Base-by-base conservation (phyloP, 441 rosid species). In the Bruguiera hainesii region DNA sequence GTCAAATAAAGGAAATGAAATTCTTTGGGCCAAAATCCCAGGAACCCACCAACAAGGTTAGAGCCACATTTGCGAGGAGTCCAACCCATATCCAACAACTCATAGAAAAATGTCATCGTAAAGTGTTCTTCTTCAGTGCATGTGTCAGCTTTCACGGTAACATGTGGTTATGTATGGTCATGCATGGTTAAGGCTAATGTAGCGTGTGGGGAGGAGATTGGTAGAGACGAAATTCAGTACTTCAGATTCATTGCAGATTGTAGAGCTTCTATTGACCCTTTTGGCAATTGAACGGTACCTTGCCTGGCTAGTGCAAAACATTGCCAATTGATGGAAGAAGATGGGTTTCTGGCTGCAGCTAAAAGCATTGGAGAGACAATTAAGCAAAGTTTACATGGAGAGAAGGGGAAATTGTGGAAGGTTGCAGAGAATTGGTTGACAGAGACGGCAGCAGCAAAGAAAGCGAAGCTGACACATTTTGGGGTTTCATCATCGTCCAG, bases 21-120 rank as follows among this genome's bases (percentile, higher is more conserved):
- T 6, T 7, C 11, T 7, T 19, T 1, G 23, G 26, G 3, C 25
- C 56, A 52, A 9, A 52, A 20, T 23, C 26, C 3, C 25, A 7
- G 23, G 25, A 6, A 6, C 26, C 26, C 18, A 7, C 37, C 33
- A 57, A 57, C 21, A 78, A 67, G 60, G 21, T 70, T n/a, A 61
- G 69, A 62, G 57, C 66, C 50, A 76, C 72, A 10, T 66, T 73
- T 37, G 55, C 33, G 16, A 25, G 76, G 29, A 37, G 39, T 31
- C 56, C 53, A 29, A 31, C 52, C 46, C 62, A 60, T 1, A 67
- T 70, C 13, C 52, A 67, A 6, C 18, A 39, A 28, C 56, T 81
- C 35, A 4, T 15, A 18, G 26, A 56, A 56, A 56, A 11, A 10
- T 4, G 19, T 11, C 29, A 25, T 13, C 15, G 18, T 29, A 7